These are phyloP conservation scores for Wickerhamiella infanticola DNA, from an alignment of 1,139 yeast species.

Conservation along the genomic window DNA sequence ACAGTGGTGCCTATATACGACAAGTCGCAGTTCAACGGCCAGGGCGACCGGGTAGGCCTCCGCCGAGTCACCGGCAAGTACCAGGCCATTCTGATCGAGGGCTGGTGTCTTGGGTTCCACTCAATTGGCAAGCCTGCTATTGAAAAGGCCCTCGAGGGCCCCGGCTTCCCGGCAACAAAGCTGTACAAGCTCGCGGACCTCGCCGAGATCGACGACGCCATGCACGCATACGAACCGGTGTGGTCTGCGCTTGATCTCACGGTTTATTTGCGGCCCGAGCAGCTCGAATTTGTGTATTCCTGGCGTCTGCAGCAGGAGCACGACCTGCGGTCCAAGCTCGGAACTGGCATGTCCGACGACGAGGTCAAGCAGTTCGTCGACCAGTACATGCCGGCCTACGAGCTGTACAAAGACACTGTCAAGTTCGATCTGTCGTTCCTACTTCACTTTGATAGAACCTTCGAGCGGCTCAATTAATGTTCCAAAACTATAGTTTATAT, in stretches of 20 bases:
- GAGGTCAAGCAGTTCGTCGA: slow-evolving; percentile 55
- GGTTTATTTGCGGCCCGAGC: slow-evolving; percentile 45
- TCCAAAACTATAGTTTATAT: too few relatives aligned
- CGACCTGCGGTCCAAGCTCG: slow-evolving; percentile 36
- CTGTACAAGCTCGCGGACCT: slow-evolving; percentile 23
- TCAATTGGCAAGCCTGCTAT: slow-evolving; percentile 29
- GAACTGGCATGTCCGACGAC: slow-evolving; percentile 66
- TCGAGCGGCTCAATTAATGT: not conserved
- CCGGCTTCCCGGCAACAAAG: slow-evolving; percentile 4
- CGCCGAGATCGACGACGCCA: slow-evolving; percentile 33
- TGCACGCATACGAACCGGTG: slow-evolving; percentile 35
- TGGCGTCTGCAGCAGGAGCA: slow-evolving; percentile 89
- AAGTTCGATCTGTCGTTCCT: not conserved
- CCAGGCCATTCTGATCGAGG: slow-evolving; percentile 68
- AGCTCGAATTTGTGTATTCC: slow-evolving; percentile 45
- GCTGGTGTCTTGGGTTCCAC: slow-evolving; percentile 81
- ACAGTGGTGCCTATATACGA: slow-evolving; percentile 53
- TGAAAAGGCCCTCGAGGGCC: slow-evolving; percentile 1
- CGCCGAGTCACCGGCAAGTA: slow-evolving; percentile 19
- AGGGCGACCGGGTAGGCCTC: slow-evolving; percentile 51
- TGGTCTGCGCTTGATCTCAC: slow-evolving; percentile 49
- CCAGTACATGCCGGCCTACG: slow-evolving; percentile 78
- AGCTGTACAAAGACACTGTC: slow-evolving; percentile 33
- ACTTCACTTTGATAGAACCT: not conserved
- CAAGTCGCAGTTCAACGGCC: slow-evolving; percentile 55